Base-by-base conservation (phyloP, 192 early-diverging fungal genomes). In the Coemansia sp. region DNA sequence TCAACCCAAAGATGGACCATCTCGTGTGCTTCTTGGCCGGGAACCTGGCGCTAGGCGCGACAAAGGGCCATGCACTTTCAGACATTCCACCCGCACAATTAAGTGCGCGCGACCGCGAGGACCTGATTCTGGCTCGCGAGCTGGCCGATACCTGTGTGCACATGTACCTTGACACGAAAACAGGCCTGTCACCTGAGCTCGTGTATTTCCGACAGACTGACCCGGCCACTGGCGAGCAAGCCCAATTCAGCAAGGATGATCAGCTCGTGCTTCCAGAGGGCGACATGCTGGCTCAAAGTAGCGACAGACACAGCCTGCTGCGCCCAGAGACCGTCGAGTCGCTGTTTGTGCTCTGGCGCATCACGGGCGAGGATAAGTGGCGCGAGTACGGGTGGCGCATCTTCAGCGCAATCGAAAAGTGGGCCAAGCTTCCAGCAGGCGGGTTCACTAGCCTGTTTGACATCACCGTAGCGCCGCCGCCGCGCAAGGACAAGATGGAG, bases 241-340 rank as follows among this genome's bases (percentile, higher is more conserved):
- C 15, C 0, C n/a, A 25, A 0, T 58, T 64, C 37, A 31, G 66
- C 10, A 45, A 38, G 5, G 27, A 32, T 29, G 62, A 67, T 24
- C 74, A 71, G 62, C 38, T 73, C n/a, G 36, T 58, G 7, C 62
- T 32, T 10, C 64, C 68, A 10, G n/a, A 54, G 7, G 76, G 75
- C 17, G 82, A 79, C 15, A 64, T 78, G 12, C 60, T 76, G 37
- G 75, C 70, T 7, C 59, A 36, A 20, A 4, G 25, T 0, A 5
- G 9, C 17, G 79, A 76, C 57, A 62, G 68, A 0, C 66, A 73
- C 57, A 74, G 90, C 68, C 74, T 95, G 63, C 83, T 98, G 66
- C 80, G 96, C 53, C 96, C 73, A 81, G 96, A 98, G 64, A 94
- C 94, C 3, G 84, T 98, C 6, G 96, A 98, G 73, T 90, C 88